These are phyloP conservation scores for Flaveria floridana DNA, from an alignment of 140 eudicot species.

Conservation along the genomic window DNA sequence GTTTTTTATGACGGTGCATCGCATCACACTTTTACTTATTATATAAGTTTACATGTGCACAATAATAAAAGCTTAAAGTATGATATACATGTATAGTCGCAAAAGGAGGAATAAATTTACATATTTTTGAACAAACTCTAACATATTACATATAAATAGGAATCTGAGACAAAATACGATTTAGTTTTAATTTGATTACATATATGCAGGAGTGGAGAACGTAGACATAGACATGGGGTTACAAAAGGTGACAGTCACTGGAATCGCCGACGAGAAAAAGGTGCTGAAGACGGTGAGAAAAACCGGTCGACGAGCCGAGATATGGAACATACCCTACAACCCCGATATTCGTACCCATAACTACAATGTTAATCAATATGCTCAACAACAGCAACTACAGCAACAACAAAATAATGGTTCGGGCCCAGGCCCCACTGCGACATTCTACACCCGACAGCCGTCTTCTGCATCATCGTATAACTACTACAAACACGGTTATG, in stretches of 20 bases:
- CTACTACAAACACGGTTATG: slow-evolving; percentile 79
- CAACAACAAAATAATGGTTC: slow-evolving; percentile 33
- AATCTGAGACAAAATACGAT: too few relatives aligned
- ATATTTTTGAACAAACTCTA: too few relatives aligned
- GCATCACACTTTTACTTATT: too few relatives aligned
- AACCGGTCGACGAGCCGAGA: slow-evolving; percentile 68
- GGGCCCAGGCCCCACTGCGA: slow-evolving; percentile 22
- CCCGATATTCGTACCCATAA: slow-evolving; percentile 54
- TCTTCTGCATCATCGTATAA: slow-evolving; percentile 57
- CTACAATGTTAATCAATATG: slow-evolving; percentile 34
- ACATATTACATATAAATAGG: too few relatives aligned
- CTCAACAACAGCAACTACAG: slow-evolving; percentile 35
- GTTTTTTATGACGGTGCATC: too few relatives aligned
- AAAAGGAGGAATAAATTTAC: too few relatives aligned
- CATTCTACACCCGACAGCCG: slow-evolving; percentile 41
- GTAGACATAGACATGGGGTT: slow-evolving; percentile 70
- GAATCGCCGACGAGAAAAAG: slow-evolving; percentile 67
- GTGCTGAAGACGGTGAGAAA: slow-evolving; percentile 59
- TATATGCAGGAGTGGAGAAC: slow-evolving; percentile 51
- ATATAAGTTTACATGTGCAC: too few relatives aligned
- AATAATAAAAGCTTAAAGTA: too few relatives aligned
- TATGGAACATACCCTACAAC: slow-evolving; percentile 72
- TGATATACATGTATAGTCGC: too few relatives aligned
- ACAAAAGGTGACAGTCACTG: slow-evolving; percentile 79
- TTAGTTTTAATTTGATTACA: neutral